phyloP scores from a whole-genome alignment of 768 basidiomycete genomes.

The Lyophyllum decastes region DNA sequence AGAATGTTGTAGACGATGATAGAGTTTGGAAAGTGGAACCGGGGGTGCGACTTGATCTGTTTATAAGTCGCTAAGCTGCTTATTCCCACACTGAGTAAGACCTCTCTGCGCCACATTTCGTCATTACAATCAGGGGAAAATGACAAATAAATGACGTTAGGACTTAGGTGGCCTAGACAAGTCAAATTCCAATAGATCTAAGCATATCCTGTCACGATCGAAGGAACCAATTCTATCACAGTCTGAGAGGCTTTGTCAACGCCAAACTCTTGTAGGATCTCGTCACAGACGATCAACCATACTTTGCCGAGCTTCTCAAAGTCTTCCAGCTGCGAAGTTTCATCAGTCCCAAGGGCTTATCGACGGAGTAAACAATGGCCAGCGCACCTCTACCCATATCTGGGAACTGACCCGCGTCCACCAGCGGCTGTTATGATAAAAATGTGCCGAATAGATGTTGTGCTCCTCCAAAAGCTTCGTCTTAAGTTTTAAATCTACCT shows the following conservation, averaged over 20 bases:
- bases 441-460: constrained; percentile 36
- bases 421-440: constrained; percentile 41
- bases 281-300: constrained; percentile 35
- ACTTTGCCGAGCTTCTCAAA: constrained; percentile 41
- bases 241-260: background rate
- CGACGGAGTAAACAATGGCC: too few relatives aligned
- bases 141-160: background rate
- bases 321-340: constrained; percentile 34
- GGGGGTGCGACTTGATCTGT: background rate
- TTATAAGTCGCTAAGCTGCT: constrained; percentile 11
- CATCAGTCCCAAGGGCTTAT: background rate
- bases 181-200: background rate
- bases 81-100: constrained; percentile 18
- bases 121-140: background rate
- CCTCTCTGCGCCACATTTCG: constrained; percentile 17
- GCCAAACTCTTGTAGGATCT: constrained; percentile 29
- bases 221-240: too few relatives aligned
- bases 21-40: background rate
- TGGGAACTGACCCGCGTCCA: constrained; percentile 51
- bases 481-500: constrained; percentile 26
- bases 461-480: constrained; percentile 31
- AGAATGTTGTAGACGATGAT: background rate
- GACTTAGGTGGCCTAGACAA: background rate
- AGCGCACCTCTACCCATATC: constrained; percentile 45
- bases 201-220: too few relatives aligned